Percentiles rank a stretch among this genome's conserved stretches.
Evolutionary conservation across 1,284 basidiomycete species (phyloP).

Genomic region (Ceratobasidium sp.): DNA sequence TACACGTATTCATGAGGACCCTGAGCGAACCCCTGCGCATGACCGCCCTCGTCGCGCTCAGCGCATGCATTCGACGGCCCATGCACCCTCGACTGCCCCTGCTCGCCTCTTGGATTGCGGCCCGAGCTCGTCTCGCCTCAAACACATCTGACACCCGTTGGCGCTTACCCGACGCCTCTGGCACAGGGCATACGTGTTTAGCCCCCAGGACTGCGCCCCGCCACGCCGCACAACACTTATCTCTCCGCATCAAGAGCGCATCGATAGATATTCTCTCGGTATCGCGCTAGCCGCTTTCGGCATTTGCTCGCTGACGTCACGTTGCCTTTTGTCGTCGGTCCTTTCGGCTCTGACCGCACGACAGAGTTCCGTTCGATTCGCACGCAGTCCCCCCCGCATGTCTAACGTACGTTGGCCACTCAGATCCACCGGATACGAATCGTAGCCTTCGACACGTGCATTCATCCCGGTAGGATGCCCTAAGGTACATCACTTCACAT

Average conservation of each 20-base stretch:
- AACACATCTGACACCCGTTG: neutral
- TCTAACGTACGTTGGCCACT: constrained; percentile 4
- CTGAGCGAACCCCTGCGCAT: neutral
- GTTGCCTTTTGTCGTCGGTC: neutral
- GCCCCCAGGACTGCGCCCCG: too few species aligned
- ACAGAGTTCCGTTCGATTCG: neutral
- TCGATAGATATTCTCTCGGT: neutral
- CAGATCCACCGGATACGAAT: constrained; percentile 17
- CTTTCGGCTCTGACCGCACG: constrained; percentile 8
- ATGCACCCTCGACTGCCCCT: neutral
- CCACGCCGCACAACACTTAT: constrained; percentile 17
- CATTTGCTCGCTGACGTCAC: constrained; percentile 10
- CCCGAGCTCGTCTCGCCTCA: neutral
- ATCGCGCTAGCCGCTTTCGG: neutral
- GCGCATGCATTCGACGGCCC: neutral
- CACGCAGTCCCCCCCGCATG: neutral
- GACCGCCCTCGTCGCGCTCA: neutral
- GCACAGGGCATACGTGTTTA: neutral
- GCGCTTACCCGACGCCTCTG: neutral
- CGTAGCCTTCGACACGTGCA: constrained; percentile 20
- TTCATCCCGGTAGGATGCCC: neutral
- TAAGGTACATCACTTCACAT: neutral
- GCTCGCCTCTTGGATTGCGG: neutral
- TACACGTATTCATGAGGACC: neutral
- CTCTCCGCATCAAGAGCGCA: constrained; percentile 25